Evolutionary conservation across 352 stramenopile genomes (phyloP).

Genomic region (Phytophthora niederhauseri): DNA sequence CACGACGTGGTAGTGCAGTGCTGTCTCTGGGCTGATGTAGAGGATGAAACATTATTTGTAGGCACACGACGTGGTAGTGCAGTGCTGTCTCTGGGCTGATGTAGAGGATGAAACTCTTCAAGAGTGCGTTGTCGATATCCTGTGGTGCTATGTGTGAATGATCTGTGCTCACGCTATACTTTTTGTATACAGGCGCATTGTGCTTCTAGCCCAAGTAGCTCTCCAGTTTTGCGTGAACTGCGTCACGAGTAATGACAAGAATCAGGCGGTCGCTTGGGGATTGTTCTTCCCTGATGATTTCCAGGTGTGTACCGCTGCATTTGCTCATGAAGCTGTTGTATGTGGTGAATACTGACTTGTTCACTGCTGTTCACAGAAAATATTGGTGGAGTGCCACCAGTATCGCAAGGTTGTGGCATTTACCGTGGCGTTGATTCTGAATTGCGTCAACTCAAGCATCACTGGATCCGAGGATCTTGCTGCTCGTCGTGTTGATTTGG

Average conservation of each 20-base stretch:
- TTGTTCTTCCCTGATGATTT: slow-evolving; percentile 76
- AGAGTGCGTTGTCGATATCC: slow-evolving; percentile 31
- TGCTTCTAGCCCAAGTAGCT: slow-evolving; percentile 65
- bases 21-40: slow-evolving; percentile 66
- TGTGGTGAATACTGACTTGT: background rate
- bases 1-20: slow-evolving; percentile 45
- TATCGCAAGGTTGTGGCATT: slow-evolving; percentile 82
- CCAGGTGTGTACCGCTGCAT: slow-evolving; percentile 39
- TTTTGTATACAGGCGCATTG: slow-evolving; percentile 39
- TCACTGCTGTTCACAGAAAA: slow-evolving; percentile 55
- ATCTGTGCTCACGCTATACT: slow-evolving; percentile 5
- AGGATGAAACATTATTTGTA: slow-evolving; percentile 50
- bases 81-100: slow-evolving; percentile 62
- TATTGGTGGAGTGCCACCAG: slow-evolving; percentile 79
- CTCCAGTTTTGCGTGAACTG: slow-evolving; percentile 83
- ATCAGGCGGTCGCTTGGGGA: slow-evolving; percentile 58
- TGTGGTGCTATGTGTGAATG: background rate
- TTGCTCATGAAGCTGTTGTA: background rate
- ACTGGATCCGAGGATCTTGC: slow-evolving; percentile 23
- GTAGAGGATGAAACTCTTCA: slow-evolving; percentile 59
- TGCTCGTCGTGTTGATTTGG: slow-evolving; percentile 54
- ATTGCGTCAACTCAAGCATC: slow-evolving; percentile 62
- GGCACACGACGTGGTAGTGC: slow-evolving; percentile 46
- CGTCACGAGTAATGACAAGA: slow-evolving; percentile 49
- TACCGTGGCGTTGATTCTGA: slow-evolving; percentile 61